Evolutionary conservation across 2,329 filamentous ascomycete genomes (phyloP).

Genomic region (Penicillium sp.): DNA sequence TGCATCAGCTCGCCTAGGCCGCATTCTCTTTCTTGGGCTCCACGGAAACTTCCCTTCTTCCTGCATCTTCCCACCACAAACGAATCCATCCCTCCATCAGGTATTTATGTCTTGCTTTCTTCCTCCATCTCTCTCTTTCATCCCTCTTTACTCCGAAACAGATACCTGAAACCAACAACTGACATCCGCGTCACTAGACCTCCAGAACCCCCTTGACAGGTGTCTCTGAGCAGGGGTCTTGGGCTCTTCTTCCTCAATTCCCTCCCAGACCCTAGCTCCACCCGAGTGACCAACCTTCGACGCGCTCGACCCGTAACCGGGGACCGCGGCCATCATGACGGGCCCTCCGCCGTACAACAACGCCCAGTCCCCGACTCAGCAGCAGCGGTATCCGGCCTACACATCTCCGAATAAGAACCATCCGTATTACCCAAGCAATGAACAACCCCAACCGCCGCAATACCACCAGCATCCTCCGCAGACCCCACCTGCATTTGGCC

Average conservation of each 20-base stretch:
- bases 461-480: constrained; percentile 43
- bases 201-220: constrained; percentile 19
- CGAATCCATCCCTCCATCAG: constrained; percentile 21
- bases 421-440: constrained; percentile 43
- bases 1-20: constrained; percentile 24
- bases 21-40: constrained; percentile 28
- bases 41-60: constrained; percentile 25
- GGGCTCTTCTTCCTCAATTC: constrained; percentile 18
- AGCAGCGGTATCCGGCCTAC: constrained; percentile 41
- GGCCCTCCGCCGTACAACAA: constrained; percentile 46
- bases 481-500: constrained; percentile 42
- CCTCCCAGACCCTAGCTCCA: neutral
- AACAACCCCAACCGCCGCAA: constrained; percentile 28
- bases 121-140: constrained; percentile 4
- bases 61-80: constrained; percentile 28
- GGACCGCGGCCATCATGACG: constrained; percentile 40
- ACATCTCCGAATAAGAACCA: constrained; percentile 44
- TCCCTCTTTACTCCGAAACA: constrained; percentile 7
- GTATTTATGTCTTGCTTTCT: constrained; percentile 16
- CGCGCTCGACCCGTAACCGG: constrained; percentile 29
- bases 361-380: constrained; percentile 46
- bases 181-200: constrained; percentile 24
- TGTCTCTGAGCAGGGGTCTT: constrained; percentile 15
- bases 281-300: constrained; percentile 12
- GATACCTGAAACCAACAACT: constrained; percentile 10